Percentiles rank a stretch among this genome's conserved stretches.
These are phyloP conservation scores for Cadophora gregata DNA, from an alignment of 2,329 filamentous ascomycete genomes.

Conservation along the genomic window DNA sequence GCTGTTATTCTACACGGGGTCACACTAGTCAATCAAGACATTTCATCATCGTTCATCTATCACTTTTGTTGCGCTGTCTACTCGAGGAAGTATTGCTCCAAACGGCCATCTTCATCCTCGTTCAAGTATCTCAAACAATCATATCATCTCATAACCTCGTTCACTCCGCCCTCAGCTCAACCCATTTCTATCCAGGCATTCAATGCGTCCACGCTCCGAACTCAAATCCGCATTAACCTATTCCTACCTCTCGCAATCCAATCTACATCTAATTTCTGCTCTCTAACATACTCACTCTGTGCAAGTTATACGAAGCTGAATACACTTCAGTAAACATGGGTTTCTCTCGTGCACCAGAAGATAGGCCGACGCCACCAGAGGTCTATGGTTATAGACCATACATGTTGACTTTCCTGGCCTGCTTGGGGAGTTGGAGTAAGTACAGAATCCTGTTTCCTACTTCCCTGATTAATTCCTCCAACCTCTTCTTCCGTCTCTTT, in stretches of 20 bases:
- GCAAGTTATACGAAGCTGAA: not conserved
- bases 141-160: not conserved
- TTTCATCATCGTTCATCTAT: not conserved
- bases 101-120: not conserved
- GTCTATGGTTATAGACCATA: slow-evolving; percentile 40
- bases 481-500: not conserved
- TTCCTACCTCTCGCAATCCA: slow-evolving; percentile 9
- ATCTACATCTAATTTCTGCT: not conserved
- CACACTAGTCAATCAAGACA: too few species aligned
- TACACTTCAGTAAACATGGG: slow-evolving; percentile 26
- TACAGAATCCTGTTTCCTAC: not conserved
- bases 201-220: slow-evolving; percentile 10
- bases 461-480: not conserved
- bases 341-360: slow-evolving; percentile 36
- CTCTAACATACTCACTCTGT: not conserved
- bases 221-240: not conserved
- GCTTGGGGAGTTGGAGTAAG: slow-evolving; percentile 27
- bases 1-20: not conserved
- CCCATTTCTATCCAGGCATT: not conserved
- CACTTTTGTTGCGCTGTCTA: not conserved
- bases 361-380: slow-evolving; percentile 38
- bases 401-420: slow-evolving; percentile 33
- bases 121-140: not conserved
- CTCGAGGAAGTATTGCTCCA: not conserved
- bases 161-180: not conserved